These are phyloP conservation scores for Diospyros lotus DNA, from an alignment of 148 eudicot species.

Conservation along the genomic window DNA sequence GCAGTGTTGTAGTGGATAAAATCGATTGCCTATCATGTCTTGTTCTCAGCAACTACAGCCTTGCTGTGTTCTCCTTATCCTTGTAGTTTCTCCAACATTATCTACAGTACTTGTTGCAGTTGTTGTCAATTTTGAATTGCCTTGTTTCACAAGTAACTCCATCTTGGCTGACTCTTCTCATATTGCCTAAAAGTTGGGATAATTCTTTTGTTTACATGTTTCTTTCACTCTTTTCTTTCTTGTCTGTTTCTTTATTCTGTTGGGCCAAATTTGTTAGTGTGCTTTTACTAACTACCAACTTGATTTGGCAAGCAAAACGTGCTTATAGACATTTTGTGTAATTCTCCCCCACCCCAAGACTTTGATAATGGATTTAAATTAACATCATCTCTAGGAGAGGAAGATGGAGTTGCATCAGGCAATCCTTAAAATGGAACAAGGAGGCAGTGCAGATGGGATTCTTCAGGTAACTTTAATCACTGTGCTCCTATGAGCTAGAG, in stretches of 20 bases:
- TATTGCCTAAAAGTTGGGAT: neutral
- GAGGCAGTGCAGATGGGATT: slow-evolving; percentile 98
- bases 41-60: neutral
- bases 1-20: neutral
- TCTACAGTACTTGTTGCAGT: neutral
- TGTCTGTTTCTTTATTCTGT: neutral
- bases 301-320: neutral
- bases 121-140: neutral
- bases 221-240: slow-evolving; percentile 1
- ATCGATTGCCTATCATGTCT: slow-evolving; percentile 2
- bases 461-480: slow-evolving; percentile 67
- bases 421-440: slow-evolving; percentile 88
- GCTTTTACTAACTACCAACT: neutral
- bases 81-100: neutral
- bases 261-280: neutral
- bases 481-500: slow-evolving; percentile 11
- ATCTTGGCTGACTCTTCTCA: slow-evolving; percentile 6
- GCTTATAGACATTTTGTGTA: neutral
- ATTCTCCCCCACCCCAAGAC: too few species aligned
- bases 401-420: slow-evolving; percentile 90
- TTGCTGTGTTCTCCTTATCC: neutral
- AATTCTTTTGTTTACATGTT: neutral
- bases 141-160: neutral
- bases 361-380: slow-evolving; percentile 10
- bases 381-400: slow-evolving; percentile 51